Conservation (phyloP, 2,329 filamentous ascomycete genomes). For the Botrytis sinoallii region DNA sequence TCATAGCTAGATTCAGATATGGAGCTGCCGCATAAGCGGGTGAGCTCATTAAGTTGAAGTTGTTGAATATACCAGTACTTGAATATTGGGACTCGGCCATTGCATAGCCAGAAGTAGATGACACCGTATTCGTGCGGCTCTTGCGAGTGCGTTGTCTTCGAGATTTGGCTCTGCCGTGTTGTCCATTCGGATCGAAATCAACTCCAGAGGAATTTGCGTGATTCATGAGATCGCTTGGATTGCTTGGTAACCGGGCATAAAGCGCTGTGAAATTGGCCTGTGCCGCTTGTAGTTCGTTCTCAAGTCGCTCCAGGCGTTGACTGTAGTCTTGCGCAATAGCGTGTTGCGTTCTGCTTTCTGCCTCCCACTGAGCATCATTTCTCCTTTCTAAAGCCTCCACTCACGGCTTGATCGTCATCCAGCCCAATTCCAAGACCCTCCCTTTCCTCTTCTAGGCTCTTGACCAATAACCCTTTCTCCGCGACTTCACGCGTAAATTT, state of each 20-base stretch:
- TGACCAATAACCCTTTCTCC: conserved; percentile 67
- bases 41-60: conserved; percentile 42
- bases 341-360: conserved; percentile 30
- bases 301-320: conserved; percentile 31
- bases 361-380: conserved; percentile 37
- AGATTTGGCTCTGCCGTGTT: conserved; percentile 38
- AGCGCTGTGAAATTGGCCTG: conserved; percentile 25
- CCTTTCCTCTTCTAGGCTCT: conserved; percentile 68
- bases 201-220: conserved; percentile 38
- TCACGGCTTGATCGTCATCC: conserved; percentile 48
- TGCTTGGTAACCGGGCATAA: conserved; percentile 30
- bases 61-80: conserved; percentile 43
- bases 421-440: conserved; percentile 62
- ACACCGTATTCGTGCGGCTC: conserved; percentile 40
- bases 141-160: conserved; percentile 41
- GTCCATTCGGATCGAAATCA: conserved; percentile 35
- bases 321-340: conserved; percentile 27
- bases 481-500: conserved; percentile 69
- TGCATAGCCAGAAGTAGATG: conserved; percentile 33
- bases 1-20: conserved; percentile 40
- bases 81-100: conserved; percentile 39
- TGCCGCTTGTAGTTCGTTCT: conserved; percentile 26
- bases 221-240: conserved; percentile 34
- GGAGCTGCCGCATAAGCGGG: conserved; percentile 50
- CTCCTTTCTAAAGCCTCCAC: conserved; percentile 33